Base-by-base conservation (phyloP, 352 stramenopile species). In the Globisporangium rhizosaccharum region DNA sequence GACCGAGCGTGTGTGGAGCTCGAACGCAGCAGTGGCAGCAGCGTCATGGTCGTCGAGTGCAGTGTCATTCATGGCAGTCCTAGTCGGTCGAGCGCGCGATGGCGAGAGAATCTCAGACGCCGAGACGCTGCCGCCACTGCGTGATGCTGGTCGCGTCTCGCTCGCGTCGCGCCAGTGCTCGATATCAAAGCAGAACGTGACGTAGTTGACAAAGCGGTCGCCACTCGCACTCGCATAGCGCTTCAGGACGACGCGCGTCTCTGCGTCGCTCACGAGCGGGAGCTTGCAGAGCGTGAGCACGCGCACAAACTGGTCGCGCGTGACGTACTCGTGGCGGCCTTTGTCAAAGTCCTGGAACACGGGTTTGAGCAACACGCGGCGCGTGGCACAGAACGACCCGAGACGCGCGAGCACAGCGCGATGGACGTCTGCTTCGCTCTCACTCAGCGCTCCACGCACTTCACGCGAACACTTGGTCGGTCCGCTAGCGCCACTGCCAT, bases 281-380 rank as follows among this genome's bases (percentile, higher is more conserved):
- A 94, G 73, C 45, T 93, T 89, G 48, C 89, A 86, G 61, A 90
- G 87, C 42, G 71, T 74, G 66, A 93, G 79, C 28, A 94, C 82
- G 9, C 85, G 78, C 37, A 90, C 81, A 60, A 94, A 92, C 61
- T 94, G 85, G 51, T 91, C 81, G 6, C 85, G 70, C 0, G 85
- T 92, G 42, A 94, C 83, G 42, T 89, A 79, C 46, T 94, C 85
- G 33, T 79, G 81, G 33, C 69, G 73, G 0, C 78, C 78, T 28
- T 85, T 83, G 61, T 92, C 85, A 67, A 94, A 92, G 50, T 92
- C 85, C 59, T 90, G 80, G 58, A 94, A 94, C 0, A 74, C 73
- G 9, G 85, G 82, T 66, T 94, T 94, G 36, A 94, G 58, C 1
- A 92, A 62, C 47, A 94, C 62, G 53, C 85, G 73, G 1, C 81